Percentiles rank a stretch among this genome's conserved stretches.
Conservation (phyloP, 257 asterid species). For the Lantana camara region DNA sequence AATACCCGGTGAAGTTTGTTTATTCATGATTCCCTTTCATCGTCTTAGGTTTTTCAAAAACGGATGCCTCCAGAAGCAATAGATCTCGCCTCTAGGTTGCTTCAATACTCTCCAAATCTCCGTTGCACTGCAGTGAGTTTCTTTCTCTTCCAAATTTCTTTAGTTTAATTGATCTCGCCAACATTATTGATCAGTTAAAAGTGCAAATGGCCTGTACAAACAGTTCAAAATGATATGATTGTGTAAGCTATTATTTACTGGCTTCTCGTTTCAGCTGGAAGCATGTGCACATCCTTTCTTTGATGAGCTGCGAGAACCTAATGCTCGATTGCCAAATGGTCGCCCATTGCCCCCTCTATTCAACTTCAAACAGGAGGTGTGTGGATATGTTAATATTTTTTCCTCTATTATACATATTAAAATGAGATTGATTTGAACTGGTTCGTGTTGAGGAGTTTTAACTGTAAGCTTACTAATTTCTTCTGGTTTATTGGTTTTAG, state of each 20-base stretch:
- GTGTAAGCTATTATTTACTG: constrained; percentile 16
- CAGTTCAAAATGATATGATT: neutral
- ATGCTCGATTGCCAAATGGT: constrained; percentile 82
- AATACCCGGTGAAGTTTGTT: neutral
- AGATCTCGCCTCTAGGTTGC: constrained; percentile 89
- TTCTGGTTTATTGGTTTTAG: constrained; percentile 41
- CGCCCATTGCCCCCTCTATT: constrained; percentile 87
- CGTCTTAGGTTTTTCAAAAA: constrained; percentile 78
- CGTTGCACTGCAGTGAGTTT: constrained; percentile 93
- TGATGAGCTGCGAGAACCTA: constrained; percentile 93
- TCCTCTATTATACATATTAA: neutral
- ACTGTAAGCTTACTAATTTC: too few species aligned
- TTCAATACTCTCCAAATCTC: constrained; percentile 95
- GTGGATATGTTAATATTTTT: constrained; percentile 10
- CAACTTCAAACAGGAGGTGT: constrained; percentile 94
- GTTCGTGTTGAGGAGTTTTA: neutral
- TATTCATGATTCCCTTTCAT: neutral
- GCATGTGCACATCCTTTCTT: constrained; percentile 94
- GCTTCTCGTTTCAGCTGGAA: constrained; percentile 72
- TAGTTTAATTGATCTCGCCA: neutral
- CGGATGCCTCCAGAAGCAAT: constrained; percentile 99
- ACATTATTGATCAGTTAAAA: neutral
- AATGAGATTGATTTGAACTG: neutral
- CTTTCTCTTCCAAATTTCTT: constrained; percentile 1
- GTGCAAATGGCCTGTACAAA: neutral